Base-by-base conservation (phyloP, 805 yeast genomes). In the Candida peoriensis region DNA sequence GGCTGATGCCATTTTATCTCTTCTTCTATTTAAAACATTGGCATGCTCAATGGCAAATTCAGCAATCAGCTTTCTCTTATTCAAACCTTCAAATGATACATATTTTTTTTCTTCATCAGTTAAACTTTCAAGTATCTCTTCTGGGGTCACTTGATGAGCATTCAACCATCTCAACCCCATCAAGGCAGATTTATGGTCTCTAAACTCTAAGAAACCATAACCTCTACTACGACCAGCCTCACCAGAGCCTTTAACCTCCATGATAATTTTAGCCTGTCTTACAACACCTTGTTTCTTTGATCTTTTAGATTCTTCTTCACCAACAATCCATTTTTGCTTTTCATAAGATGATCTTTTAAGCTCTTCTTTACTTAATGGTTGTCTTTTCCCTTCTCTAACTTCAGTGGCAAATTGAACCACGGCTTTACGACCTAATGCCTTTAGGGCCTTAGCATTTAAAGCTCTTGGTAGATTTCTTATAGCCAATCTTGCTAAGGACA, bases 81-180 rank as follows among this genome's bases (percentile, higher is more conserved):
- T 49, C 17, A 65, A 60, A 8, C 74, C 75, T 30, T 80, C 88
- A 18, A 67, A 46, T 35, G 69, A 66, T 3, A 76, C 77, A 8
- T 57, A 31, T 47, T 76, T 76, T 56, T 66, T 64, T 51, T 83
- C 89, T 31, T 82, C 87, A 4, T 78, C 87, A 21, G 66, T 63
- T 38, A 82, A 56, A n/a, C 90, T 89, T 44, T 72, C 84, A 15
- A 71, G 39, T 26, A 87, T 72, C 58, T 89, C 97, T 8, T 70
- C 76, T 22, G 59, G 60, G 0, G 85, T 64, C 6, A 93, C 95
- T 52, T 76, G 81, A 55, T 90, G 96, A 7, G 95, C 96, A 58
- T 93, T 93, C 58, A 93, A 70, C 96, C 96, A 93, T 68, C 98
- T 78, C 37, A 93, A 73, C 2, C 95, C 97, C 97, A 88, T 89